These are phyloP conservation scores for Russula earlei DNA, from an alignment of 768 basidiomycete genomes.

Conservation along the genomic window DNA sequence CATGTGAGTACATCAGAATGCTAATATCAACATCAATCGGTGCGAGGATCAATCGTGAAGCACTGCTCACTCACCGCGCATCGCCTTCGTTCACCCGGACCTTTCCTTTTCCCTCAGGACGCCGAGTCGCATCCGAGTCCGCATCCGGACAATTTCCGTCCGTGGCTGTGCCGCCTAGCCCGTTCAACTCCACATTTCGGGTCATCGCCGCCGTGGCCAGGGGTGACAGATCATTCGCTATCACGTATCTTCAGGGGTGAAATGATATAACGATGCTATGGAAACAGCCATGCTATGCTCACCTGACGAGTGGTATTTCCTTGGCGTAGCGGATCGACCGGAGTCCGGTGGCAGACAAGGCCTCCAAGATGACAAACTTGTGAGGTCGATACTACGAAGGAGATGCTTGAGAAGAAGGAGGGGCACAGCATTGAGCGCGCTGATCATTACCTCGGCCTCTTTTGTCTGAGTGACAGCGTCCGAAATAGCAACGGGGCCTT, in stretches of 20 bases:
- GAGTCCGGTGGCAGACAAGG: slow-evolving; percentile 91
- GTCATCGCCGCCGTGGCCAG: slow-evolving; percentile 79
- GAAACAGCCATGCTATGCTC: slow-evolving; percentile 23
- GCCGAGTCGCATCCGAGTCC: too few species aligned
- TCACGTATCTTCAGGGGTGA: slow-evolving; percentile 53
- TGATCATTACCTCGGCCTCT: slow-evolving; percentile 10
- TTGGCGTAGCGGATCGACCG: slow-evolving; percentile 96
- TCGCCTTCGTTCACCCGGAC: slow-evolving; percentile 87
- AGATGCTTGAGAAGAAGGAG: not conserved
- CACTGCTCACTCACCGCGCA: slow-evolving; percentile 67
- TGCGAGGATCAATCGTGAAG: not conserved
- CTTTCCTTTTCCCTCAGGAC: slow-evolving; percentile 32
- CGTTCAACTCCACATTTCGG: slow-evolving; percentile 78
- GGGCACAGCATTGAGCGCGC: not conserved
- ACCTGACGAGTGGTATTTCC: slow-evolving; percentile 90
- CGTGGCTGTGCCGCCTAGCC: slow-evolving; percentile 36
- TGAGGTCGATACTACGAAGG: slow-evolving; percentile 44
- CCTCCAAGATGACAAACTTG: slow-evolving; percentile 78
- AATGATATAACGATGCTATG: not conserved
- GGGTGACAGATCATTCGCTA: slow-evolving; percentile 88
- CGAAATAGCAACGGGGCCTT: not conserved
- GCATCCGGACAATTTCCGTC: slow-evolving; percentile 8
- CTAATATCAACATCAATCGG: slow-evolving; percentile 31
- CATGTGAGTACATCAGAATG: slow-evolving; percentile 83
- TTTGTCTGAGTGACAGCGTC: not conserved